Percentiles rank a stretch among this genome's conserved stretches.
Evolutionary conservation across 2,329 filamentous ascomycete genomes (phyloP).

Genomic region (Hypoxylon sp.): DNA sequence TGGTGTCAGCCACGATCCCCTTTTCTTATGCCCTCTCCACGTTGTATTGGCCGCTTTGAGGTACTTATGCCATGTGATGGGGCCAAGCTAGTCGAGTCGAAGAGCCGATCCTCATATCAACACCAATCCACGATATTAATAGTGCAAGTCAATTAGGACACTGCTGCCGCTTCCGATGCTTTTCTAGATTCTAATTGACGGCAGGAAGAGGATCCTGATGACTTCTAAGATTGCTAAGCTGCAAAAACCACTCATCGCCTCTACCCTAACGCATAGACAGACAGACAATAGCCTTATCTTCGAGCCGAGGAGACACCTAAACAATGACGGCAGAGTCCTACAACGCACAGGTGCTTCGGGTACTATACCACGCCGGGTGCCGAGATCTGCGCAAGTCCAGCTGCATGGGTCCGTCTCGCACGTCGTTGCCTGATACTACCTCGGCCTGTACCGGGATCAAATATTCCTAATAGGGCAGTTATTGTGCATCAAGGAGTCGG

Average conservation of each 20-base stretch:
- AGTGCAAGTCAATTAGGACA: not conserved
- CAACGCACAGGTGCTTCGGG: too few relatives aligned
- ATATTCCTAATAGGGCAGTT: constrained; percentile 15
- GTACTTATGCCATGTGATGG: constrained; percentile 2
- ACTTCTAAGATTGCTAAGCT: not conserved
- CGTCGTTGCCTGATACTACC: constrained; percentile 8
- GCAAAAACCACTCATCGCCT: not conserved
- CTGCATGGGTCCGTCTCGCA: constrained; percentile 3
- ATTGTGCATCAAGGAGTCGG: constrained; percentile 1
- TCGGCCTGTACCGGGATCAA: not conserved
- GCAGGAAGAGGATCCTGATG: not conserved
- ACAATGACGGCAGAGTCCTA: constrained; percentile 1
- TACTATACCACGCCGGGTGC: not conserved
- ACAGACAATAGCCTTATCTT: not conserved
- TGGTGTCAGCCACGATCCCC: constrained; percentile 8
- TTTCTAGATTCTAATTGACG: not conserved
- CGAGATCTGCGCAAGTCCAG: constrained; percentile 6
- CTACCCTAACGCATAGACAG: not conserved
- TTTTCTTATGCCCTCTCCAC: constrained; percentile 1
- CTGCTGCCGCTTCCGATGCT: not conserved
- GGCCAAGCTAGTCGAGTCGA: not conserved
- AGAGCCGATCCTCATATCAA: not conserved
- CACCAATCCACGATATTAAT: not conserved
- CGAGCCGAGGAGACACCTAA: not conserved
- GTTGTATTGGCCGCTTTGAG: not conserved